These are phyloP conservation scores for Favolaschia claudopus DNA, from an alignment of 768 basidiomycete species.

Conservation along the genomic window DNA sequence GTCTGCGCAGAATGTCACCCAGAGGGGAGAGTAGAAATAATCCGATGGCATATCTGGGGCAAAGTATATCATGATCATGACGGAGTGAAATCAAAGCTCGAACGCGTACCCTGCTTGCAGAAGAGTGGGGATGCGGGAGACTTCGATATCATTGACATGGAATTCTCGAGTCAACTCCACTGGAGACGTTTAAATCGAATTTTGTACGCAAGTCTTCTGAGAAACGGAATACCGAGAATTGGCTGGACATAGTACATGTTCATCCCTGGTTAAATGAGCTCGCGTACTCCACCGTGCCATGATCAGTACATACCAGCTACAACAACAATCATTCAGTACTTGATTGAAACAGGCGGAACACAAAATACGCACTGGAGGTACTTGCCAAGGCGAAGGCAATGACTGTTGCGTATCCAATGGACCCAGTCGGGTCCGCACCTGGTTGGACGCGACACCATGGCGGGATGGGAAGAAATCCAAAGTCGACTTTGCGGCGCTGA, in stretches of 20 bases:
- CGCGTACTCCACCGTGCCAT: too few relatives aligned
- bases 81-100: background rate
- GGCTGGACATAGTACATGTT: slow-evolving; percentile 70
- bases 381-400: slow-evolving; percentile 45
- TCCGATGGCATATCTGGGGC: slow-evolving; percentile 54
- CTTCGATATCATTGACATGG: slow-evolving; percentile 24
- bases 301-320: too few relatives aligned
- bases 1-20: slow-evolving; percentile 66
- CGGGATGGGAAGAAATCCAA: slow-evolving; percentile 52
- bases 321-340: too few relatives aligned
- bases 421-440: background rate
- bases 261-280: too few relatives aligned
- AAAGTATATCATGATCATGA: background rate
- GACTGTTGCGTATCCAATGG: slow-evolving; percentile 45
- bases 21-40: slow-evolving; percentile 64
- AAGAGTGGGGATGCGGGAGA: slow-evolving; percentile 49
- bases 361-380: slow-evolving; percentile 50
- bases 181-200: too few relatives aligned
- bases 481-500: too few relatives aligned
- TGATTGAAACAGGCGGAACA: too few relatives aligned
- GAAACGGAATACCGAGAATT: too few relatives aligned
- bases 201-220: too few relatives aligned
- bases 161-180: slow-evolving; percentile 38
- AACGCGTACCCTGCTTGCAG: slow-evolving; percentile 52
- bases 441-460: background rate